These are phyloP conservation scores for Rhizopogon salebrosus DNA, from an alignment of 768 basidiomycete genomes.

Conservation along the genomic window DNA sequence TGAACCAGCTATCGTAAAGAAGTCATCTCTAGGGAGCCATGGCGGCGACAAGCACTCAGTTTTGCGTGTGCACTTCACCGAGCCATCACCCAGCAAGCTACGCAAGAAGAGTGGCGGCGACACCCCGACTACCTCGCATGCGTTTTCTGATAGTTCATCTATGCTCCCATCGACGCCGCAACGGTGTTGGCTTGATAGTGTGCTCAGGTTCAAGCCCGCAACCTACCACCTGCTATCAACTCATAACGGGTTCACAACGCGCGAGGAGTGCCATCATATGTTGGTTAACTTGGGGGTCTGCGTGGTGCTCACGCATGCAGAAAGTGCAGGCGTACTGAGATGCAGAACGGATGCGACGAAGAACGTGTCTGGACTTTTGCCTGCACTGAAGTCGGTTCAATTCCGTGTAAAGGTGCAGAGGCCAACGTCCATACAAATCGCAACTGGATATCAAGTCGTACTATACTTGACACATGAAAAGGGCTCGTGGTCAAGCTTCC, in stretches of 20 bases:
- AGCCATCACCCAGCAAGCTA: slow-evolving; percentile 41
- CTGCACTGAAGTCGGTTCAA: slow-evolving; percentile 60
- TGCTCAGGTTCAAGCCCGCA: slow-evolving; percentile 82
- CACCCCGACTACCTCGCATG: slow-evolving; percentile 25
- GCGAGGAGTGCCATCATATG: slow-evolving; percentile 68
- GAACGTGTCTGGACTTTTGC: slow-evolving; percentile 49
- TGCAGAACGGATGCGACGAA: slow-evolving; percentile 69
- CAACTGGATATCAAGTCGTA: slow-evolving; percentile 48
- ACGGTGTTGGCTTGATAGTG: slow-evolving; percentile 79
- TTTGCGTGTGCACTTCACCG: slow-evolving; percentile 48
- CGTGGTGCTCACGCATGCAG: slow-evolving; percentile 60
- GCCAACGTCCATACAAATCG: slow-evolving; percentile 33
- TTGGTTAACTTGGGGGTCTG: slow-evolving; percentile 68
- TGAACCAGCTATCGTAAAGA: slow-evolving; percentile 27
- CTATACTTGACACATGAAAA: slow-evolving; percentile 78
- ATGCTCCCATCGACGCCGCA: slow-evolving; percentile 40
- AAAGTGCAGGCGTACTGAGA: slow-evolving; percentile 63
- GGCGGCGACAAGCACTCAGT: slow-evolving; percentile 13
- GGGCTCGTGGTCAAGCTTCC: slow-evolving; percentile 81
- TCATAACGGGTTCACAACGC: slow-evolving; percentile 56
- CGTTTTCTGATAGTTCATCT: slow-evolving; percentile 43
- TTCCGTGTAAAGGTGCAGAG: slow-evolving; percentile 78
- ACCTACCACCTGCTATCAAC: slow-evolving; percentile 53
- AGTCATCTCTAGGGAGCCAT: slow-evolving; percentile 39
- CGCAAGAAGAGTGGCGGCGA: slow-evolving; percentile 18